phyloP scores from a whole-genome alignment of 768 basidiomycete genomes.

The Phylloporus sp. region DNA sequence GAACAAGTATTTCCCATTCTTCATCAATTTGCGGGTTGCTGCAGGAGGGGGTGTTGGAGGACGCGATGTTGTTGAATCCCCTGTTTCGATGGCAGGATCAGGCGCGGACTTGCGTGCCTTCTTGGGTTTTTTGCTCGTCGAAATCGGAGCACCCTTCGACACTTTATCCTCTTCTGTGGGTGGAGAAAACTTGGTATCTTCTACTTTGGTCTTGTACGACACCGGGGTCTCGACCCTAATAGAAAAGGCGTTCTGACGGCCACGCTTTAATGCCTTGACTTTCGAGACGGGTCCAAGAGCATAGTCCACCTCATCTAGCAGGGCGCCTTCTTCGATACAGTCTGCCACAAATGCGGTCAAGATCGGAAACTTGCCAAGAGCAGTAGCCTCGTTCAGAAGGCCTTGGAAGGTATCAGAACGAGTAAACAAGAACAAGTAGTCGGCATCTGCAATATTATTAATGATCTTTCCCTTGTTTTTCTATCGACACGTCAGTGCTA shows the following conservation, averaged over 20 bases:
- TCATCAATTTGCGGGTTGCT: conserved; percentile 25
- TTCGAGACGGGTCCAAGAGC: conserved; percentile 32
- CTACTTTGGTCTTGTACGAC: conserved; percentile 1
- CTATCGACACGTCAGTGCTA: conserved; percentile 31
- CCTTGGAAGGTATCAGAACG: conserved; percentile 47
- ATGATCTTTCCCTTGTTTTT: conserved; percentile 62
- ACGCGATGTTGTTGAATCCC: conserved; percentile 3
- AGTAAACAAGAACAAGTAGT: conserved; percentile 55
- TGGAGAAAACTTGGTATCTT: conserved; percentile 7
- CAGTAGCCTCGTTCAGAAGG: conserved; percentile 36
- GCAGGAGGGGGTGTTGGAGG: conserved; percentile 47
- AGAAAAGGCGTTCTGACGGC: conserved; percentile 17
- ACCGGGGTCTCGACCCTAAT: conserved; percentile 11
- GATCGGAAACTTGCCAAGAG: conserved; percentile 43
- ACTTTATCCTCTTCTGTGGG: conserved; percentile 1
- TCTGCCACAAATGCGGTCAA: conserved; percentile 49
- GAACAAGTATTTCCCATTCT: conserved; percentile 38
- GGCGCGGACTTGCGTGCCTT: background rate
- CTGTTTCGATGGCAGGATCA: background rate
- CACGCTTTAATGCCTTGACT: conserved; percentile 21
- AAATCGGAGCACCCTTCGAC: background rate
- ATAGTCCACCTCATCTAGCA: conserved; percentile 46
- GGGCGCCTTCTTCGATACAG: conserved; percentile 38
- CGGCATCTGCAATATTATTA: conserved; percentile 47
- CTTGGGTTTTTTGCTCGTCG: conserved; percentile 5